Evolutionary conservation across 176 grass and related monocot genomes (phyloP), one percentile per base, ranked within the genome.

Genomic region (Eremochloa ophiuroides): DNA sequence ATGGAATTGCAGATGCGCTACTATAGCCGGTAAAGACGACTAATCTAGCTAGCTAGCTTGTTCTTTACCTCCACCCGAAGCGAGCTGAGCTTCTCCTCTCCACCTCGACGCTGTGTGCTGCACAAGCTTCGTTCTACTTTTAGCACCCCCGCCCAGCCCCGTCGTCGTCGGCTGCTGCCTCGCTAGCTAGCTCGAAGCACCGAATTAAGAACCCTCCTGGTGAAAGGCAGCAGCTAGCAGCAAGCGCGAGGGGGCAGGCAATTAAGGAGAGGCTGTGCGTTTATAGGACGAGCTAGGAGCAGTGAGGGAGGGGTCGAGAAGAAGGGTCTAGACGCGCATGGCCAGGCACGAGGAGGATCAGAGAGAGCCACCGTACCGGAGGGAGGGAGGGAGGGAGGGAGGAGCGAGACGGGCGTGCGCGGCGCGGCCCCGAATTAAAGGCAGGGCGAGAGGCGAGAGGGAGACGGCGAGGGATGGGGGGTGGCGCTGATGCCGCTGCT

Each of bases 381-480:
- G 8, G 28, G 35, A 14, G 10, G 71, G n/a, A 40, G 3, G 22
- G 59, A 56, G 69, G 51, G 3, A 44, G 12, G 77, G 9, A 2
- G 18, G 20, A 33, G 9, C 28, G 33, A 8, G 63, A 55, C 40
- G 23, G 44, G 63, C 37, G 47, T 33, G 74, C 65, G 82, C 79
- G 84, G 55, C 63, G 69, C 56, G 85, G 60, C 69, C 25, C 47
- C 66, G 74, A 83, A 94, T 80, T 83, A 77, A 80, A 73, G 53
- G 69, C 35, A 25, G 47, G 31, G 46, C 16, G 82, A 41, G 71
- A 33, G n/a, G n/a, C 6, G 69, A 50, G 63, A 26, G 65, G 69
- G 81, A 61, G 63, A 77, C 78, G 87, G 44, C 71, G 47, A 82
- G 78, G 87, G 83, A 85, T 89, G 87, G 82, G 87, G 77, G 22